These are phyloP conservation scores for Thielaviopsis punctulata DNA, from an alignment of 2,329 filamentous ascomycete genomes.

Conservation along the genomic window DNA sequence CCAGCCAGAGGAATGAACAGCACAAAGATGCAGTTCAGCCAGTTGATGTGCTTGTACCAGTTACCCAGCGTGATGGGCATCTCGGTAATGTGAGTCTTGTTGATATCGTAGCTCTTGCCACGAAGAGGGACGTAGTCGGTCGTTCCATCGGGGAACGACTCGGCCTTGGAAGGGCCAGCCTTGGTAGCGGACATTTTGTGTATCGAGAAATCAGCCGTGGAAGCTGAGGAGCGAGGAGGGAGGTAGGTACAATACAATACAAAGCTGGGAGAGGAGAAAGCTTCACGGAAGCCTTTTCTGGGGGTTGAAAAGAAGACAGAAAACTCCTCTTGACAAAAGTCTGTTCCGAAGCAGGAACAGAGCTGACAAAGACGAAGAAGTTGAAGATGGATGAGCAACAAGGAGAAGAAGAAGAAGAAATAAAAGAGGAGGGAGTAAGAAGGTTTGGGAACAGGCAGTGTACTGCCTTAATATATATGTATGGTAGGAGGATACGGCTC, in stretches of 20 bases:
- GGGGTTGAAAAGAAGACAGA: background rate
- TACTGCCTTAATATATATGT: background rate
- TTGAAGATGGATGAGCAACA: background rate
- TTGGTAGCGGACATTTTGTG: slow-evolving; percentile 19
- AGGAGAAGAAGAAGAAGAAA: background rate
- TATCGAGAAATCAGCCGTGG: background rate
- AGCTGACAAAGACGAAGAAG: background rate
- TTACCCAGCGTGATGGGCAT: slow-evolving; percentile 63
- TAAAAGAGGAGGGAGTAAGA: background rate
- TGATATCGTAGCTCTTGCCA: slow-evolving; percentile 27
- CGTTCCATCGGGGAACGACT: slow-evolving; percentile 34
- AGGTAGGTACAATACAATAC: background rate
- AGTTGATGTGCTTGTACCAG: slow-evolving; percentile 88
- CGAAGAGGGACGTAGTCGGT: slow-evolving; percentile 37
- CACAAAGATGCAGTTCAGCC: slow-evolving; percentile 75
- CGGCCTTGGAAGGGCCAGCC: slow-evolving; percentile 23
- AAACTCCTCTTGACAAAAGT: background rate
- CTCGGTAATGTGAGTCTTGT: slow-evolving; percentile 78
- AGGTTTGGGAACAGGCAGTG: background rate
- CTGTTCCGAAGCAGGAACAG: background rate
- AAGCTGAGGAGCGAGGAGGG: background rate
- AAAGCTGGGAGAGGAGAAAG: background rate
- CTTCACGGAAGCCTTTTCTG: background rate
- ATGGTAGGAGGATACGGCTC: background rate
- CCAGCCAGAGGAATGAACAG: slow-evolving; percentile 60